Evolutionary conservation across 2,329 filamentous ascomycete species (phyloP).

Genomic region (Harringtonia aguacate): DNA sequence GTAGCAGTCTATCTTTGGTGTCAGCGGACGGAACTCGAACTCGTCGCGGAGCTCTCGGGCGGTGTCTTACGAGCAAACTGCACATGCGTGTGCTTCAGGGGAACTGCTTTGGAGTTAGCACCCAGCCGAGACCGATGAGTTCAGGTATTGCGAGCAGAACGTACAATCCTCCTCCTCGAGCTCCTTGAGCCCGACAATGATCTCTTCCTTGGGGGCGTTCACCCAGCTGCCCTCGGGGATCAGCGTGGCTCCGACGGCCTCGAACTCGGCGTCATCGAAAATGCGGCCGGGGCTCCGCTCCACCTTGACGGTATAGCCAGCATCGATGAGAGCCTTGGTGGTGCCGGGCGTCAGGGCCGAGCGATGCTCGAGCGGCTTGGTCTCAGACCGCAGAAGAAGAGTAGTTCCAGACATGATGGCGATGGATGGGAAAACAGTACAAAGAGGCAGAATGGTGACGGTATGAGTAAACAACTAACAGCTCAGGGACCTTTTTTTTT

Average conservation of each 20-base stretch:
- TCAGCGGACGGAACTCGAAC: no score
- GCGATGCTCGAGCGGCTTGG: conserved; percentile 15
- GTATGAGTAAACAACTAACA: no score
- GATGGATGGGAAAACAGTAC: neutral
- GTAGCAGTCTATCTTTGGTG: conserved; percentile 49
- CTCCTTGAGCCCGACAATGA: conserved; percentile 71
- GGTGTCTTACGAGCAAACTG: conserved; percentile 39
- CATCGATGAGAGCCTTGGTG: conserved; percentile 48
- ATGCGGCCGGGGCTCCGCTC: conserved; percentile 60
- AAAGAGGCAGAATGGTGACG: no score
- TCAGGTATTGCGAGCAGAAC: no score
- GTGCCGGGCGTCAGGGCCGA: conserved; percentile 13
- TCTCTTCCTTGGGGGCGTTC: conserved; percentile 54
- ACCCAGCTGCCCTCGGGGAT: conserved; percentile 58
- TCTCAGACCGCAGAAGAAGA: conserved; percentile 13
- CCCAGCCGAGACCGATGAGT: no score
- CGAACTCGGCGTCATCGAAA: conserved; percentile 50
- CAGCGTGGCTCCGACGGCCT: conserved; percentile 51
- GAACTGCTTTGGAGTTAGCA: no score
- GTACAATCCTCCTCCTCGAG: conserved; percentile 58
- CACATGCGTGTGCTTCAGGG: conserved; percentile 62
- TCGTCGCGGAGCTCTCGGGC: no score
- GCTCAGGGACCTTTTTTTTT: no score
- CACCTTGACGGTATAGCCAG: conserved; percentile 57
- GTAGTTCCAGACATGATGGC: conserved; percentile 2